These are phyloP conservation scores for Bretschneidera sinensis DNA, from an alignment of 345 rosid genomes.

Conservation along the genomic window DNA sequence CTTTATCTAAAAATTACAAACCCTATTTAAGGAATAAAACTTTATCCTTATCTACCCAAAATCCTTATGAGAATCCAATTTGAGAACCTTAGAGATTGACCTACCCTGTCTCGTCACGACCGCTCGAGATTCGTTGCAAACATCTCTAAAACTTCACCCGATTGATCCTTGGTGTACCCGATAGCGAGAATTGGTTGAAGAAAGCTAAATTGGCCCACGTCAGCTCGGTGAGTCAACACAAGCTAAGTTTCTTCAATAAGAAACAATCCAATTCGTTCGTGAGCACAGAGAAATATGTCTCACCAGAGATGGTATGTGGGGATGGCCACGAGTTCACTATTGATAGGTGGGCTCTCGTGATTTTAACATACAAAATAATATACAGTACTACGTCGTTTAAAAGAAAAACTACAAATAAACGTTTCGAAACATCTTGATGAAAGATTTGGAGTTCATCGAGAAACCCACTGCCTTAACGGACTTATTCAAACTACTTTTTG, in stretches of 20 bases:
- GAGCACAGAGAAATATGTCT: slow-evolving; percentile 87
- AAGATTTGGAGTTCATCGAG: slow-evolving; percentile 56
- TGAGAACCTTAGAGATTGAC: no score
- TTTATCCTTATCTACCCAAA: no score
- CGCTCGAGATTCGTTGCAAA: slow-evolving; percentile 8
- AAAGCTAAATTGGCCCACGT: slow-evolving; percentile 77
- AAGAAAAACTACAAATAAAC: slow-evolving; percentile 67
- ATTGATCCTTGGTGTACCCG: slow-evolving; percentile 30
- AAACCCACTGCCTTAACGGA: slow-evolving; percentile 53
- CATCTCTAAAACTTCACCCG: slow-evolving; percentile 25
- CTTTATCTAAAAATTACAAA: no score
- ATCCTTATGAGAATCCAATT: no score
- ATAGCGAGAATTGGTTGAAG: slow-evolving; percentile 20
- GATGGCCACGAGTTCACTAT: slow-evolving; percentile 94
- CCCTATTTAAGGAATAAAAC: no score
- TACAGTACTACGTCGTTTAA: slow-evolving; percentile 80
- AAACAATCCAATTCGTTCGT: slow-evolving; percentile 77
- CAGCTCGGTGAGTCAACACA: slow-evolving; percentile 70
- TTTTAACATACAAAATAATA: slow-evolving; percentile 77
- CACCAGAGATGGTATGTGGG: slow-evolving; percentile 86
- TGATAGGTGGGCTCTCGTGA: slow-evolving; percentile 97
- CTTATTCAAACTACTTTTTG: slow-evolving; percentile 58
- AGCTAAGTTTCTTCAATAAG: slow-evolving; percentile 43
- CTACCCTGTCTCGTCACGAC: no score
- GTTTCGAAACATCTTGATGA: slow-evolving; percentile 63